Percentiles rank a stretch among this genome's conserved stretches.
These are phyloP conservation scores for Venturia oleaginea DNA, from an alignment of 2,329 filamentous ascomycete species.

Conservation along the genomic window DNA sequence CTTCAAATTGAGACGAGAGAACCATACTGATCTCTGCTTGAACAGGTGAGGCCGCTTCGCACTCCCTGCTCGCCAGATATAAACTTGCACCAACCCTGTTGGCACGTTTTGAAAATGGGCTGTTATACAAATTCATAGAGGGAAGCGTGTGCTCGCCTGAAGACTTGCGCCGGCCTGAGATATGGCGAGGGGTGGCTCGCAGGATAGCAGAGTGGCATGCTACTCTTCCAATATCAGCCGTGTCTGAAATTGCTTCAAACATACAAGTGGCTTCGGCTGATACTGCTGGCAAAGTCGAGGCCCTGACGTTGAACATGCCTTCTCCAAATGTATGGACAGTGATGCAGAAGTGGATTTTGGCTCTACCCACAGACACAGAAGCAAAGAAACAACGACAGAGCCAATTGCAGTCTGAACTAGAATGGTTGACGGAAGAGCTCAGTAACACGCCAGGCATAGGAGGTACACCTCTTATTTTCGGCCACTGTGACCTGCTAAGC, in stretches of 20 bases:
- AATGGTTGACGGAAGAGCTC: slow-evolving; percentile 58
- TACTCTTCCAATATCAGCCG: slow-evolving; percentile 47
- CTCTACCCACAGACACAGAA: slow-evolving; percentile 65
- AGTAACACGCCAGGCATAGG: slow-evolving; percentile 71
- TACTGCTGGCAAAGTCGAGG: slow-evolving; percentile 23
- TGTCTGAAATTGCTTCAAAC: slow-evolving; percentile 25
- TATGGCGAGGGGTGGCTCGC: slow-evolving; percentile 76
- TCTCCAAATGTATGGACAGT: slow-evolving; percentile 90
- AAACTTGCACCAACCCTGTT: slow-evolving; percentile 79
- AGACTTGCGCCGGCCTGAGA: slow-evolving; percentile 64
- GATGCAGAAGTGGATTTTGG: slow-evolving; percentile 90
- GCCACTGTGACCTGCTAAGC: slow-evolving; percentile 90
- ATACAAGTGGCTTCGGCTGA: slow-evolving; percentile 18
- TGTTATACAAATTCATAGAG: slow-evolving; percentile 85
- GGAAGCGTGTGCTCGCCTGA: slow-evolving; percentile 71
- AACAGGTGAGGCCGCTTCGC: slow-evolving; percentile 54
- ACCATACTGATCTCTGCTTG: not conserved
- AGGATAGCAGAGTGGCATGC: slow-evolving; percentile 92
- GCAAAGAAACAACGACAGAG: slow-evolving; percentile 59
- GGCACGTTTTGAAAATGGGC: slow-evolving; percentile 89
- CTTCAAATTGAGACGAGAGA: not conserved
- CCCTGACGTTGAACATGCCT: slow-evolving; percentile 54
- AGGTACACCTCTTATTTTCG: slow-evolving; percentile 73
- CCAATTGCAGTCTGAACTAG: slow-evolving; percentile 64
- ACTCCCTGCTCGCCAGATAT: slow-evolving; percentile 77